phyloP scores from a whole-genome alignment of 2,329 filamentous ascomycete species.

The Penicillium sp. region DNA sequence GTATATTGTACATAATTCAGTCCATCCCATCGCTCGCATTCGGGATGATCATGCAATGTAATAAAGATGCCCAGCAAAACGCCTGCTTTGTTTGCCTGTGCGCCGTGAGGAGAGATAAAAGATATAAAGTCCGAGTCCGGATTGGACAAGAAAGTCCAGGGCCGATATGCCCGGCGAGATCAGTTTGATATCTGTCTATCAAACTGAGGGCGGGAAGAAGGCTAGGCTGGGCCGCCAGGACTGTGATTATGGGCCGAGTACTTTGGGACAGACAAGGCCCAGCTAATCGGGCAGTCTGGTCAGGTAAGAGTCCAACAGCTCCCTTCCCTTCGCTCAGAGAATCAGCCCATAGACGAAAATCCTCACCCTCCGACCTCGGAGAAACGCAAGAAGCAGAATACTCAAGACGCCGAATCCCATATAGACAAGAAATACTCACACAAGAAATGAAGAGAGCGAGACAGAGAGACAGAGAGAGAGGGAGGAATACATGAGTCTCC shows the following conservation, averaged over 20 bases:
- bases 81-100: slow-evolving; percentile 20
- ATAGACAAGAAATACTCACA: slow-evolving; percentile 23
- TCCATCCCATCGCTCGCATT: slow-evolving; percentile 15
- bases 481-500: no score
- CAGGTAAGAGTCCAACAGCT: neutral
- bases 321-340: neutral
- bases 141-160: neutral
- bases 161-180: neutral
- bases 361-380: slow-evolving; percentile 1
- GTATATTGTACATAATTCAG: slow-evolving; percentile 27
- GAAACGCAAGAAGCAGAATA: slow-evolving; percentile 17
- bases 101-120: slow-evolving; percentile 25
- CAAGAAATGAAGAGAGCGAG: slow-evolving; percentile 8
- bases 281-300: neutral
- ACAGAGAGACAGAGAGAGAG: no score
- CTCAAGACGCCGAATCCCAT: slow-evolving; percentile 19
- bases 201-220: neutral
- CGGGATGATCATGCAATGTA: slow-evolving; percentile 22
- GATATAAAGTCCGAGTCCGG: slow-evolving; percentile 2
- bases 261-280: neutral
- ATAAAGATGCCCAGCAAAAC: slow-evolving; percentile 25
- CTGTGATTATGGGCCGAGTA: no score
- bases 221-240: no score
- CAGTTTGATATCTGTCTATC: neutral
- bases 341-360: neutral